A percentile compares a stretch with the other conserved stretches of the same genome.
phyloP scores from a whole-genome alignment of 495 filamentous ascomycete species.

The Annulohypoxylon maeteangense region DNA sequence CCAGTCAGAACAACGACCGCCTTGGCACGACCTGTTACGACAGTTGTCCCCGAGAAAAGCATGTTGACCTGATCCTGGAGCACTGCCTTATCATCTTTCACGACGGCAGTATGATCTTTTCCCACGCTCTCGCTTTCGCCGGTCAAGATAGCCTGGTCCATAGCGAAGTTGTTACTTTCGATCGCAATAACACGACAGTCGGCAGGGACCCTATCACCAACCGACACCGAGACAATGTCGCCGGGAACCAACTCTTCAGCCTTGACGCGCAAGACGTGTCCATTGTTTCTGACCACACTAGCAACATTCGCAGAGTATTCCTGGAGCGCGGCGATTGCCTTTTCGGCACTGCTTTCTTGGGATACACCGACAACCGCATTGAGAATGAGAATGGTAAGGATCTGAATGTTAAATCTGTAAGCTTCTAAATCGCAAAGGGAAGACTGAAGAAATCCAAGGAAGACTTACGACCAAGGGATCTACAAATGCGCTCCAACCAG shows the following conservation, averaged over 20 bases:
- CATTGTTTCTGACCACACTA: conserved; percentile 84
- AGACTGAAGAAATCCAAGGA: not conserved
- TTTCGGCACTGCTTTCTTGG: conserved; percentile 98
- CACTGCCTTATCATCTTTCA: conserved; percentile 85
- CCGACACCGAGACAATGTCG: conserved; percentile 87
- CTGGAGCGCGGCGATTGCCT: conserved; percentile 97
- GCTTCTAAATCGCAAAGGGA: conserved; percentile 21
- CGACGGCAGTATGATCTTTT: conserved; percentile 73
- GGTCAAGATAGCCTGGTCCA: conserved; percentile 97
- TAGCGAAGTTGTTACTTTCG: conserved; percentile 94
- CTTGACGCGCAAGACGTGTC: conserved; percentile 78
- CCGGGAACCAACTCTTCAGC: conserved; percentile 97
- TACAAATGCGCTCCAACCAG: conserved; percentile 98
- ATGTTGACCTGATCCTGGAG: conserved; percentile 98
- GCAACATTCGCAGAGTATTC: conserved; percentile 99
- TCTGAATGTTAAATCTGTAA: conserved; percentile 61
- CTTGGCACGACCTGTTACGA: conserved; percentile 92
- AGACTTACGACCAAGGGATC: conserved; percentile 88
- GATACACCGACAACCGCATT: conserved; percentile 98
- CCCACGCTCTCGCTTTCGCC: conserved; percentile 97
- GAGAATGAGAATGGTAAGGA: conserved; percentile 95
- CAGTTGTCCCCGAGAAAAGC: conserved; percentile 97
- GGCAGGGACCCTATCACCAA: conserved; percentile 96
- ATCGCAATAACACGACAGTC: conserved; percentile 92
- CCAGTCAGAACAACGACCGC: conserved; percentile 94